A percentile compares a stretch with the other conserved stretches of the same genome.
These are phyloP conservation scores for Leccinum arenicola DNA, from an alignment of 768 basidiomycete species.

Conservation along the genomic window DNA sequence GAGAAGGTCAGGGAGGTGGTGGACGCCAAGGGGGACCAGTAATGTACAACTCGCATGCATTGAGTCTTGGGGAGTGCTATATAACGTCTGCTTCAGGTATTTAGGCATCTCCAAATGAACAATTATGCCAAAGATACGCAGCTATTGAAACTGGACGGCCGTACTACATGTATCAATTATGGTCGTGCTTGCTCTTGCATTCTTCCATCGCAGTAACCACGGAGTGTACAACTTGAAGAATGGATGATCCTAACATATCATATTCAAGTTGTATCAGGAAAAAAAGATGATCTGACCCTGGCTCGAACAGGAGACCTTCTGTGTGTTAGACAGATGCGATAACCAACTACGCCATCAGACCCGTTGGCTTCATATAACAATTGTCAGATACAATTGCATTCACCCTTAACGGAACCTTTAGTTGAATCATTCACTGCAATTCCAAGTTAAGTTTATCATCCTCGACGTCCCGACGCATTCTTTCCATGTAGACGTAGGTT, in stretches of 20 bases:
- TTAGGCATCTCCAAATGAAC: too few species aligned
- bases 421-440: background rate
- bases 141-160: too few species aligned
- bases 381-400: background rate
- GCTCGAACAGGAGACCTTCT: conserved; percentile 71
- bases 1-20: background rate
- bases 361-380: too few species aligned
- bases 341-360: conserved; percentile 50
- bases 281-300: conserved; percentile 41
- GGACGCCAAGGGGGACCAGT: background rate
- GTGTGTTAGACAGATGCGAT: conserved; percentile 82
- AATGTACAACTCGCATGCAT: too few species aligned
- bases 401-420: background rate
- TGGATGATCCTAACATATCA: too few species aligned
- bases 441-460: conserved; percentile 9
- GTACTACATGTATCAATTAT: background rate
- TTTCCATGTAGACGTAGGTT: conserved; percentile 33
- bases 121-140: too few species aligned
- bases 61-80: too few species aligned
- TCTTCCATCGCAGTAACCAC: too few species aligned
- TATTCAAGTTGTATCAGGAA: too few species aligned
- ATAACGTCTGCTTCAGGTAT: too few species aligned
- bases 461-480: conserved; percentile 26
- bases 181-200: too few species aligned
- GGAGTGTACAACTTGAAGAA: too few species aligned